These are phyloP conservation scores for Nothophaeocryptopus gaeumannii DNA, from an alignment of 2,329 filamentous ascomycete species.

Conservation along the genomic window DNA sequence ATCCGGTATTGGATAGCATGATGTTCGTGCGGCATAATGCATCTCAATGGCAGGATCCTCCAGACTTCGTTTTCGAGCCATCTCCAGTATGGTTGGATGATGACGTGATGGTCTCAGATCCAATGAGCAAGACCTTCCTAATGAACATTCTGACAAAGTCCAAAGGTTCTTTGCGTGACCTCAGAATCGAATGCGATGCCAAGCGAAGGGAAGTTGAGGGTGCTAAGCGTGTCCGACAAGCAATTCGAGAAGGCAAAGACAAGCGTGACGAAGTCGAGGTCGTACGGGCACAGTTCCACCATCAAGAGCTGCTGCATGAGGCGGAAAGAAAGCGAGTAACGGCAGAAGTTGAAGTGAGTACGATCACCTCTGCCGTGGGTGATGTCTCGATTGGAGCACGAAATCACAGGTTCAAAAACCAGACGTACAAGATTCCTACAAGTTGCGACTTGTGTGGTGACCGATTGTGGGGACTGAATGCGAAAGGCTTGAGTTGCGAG, in stretches of 20 bases:
- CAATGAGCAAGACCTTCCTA: conserved; percentile 81
- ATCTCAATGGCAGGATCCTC: conserved; percentile 73
- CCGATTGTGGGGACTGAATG: conserved; percentile 92
- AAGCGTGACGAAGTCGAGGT: conserved; percentile 85
- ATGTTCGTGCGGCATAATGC: conserved; percentile 98
- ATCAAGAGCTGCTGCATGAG: conserved; percentile 82
- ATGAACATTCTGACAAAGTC: conserved; percentile 90
- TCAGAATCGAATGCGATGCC: conserved; percentile 79
- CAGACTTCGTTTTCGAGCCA: conserved; percentile 83
- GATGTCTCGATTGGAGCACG: conserved; percentile 89
- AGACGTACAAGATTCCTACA: conserved; percentile 98
- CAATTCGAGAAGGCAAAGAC: conserved; percentile 77
- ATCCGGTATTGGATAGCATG: conserved; percentile 86
- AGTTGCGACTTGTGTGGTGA: conserved; percentile 97
- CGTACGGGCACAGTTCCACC: conserved; percentile 74
- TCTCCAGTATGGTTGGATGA: conserved; percentile 98
- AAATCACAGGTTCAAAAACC: conserved; percentile 97
- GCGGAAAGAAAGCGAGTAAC: conserved; percentile 79
- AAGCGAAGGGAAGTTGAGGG: conserved; percentile 82
- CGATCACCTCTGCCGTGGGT: conserved; percentile 85
- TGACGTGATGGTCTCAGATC: conserved; percentile 78
- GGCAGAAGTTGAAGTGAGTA: conserved; percentile 88
- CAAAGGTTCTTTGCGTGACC: conserved; percentile 75
- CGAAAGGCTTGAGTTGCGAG: conserved; percentile 92
- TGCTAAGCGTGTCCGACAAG: conserved; percentile 69